Evolutionary conservation across 2,329 filamentous ascomycete species (phyloP).

Genomic region (Clonostachys sp.): DNA sequence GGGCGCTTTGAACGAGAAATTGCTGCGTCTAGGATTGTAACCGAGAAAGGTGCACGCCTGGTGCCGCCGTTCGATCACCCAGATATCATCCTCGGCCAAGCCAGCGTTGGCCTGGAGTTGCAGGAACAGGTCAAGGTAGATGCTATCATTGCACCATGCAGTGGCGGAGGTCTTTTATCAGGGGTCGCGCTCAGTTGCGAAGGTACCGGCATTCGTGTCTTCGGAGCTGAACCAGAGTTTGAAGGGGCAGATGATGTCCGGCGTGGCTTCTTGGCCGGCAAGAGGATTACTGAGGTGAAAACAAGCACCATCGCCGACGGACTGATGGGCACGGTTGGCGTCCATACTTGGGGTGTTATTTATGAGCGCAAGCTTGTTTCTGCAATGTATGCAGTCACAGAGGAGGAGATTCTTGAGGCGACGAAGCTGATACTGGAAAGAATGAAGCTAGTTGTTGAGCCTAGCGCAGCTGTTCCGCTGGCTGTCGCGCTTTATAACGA

Average conservation of each 20-base stretch:
- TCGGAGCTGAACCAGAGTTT: slow-evolving; percentile 72
- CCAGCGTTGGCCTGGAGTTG: slow-evolving; percentile 71
- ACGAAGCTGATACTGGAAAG: slow-evolving; percentile 70
- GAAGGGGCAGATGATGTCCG: slow-evolving; percentile 73
- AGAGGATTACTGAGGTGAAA: slow-evolving; percentile 59
- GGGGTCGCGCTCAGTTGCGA: slow-evolving; percentile 68
- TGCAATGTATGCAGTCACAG: slow-evolving; percentile 62
- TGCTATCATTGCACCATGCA: slow-evolving; percentile 69
- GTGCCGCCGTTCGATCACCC: slow-evolving; percentile 82
- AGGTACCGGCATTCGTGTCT: slow-evolving; percentile 63
- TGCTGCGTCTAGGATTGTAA: slow-evolving; percentile 57
- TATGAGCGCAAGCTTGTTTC: slow-evolving; percentile 58
- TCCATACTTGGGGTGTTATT: slow-evolving; percentile 66
- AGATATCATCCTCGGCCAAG: slow-evolving; percentile 78
- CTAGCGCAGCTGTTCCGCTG: slow-evolving; percentile 68
- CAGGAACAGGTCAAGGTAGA: slow-evolving; percentile 57
- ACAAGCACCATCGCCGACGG: slow-evolving; percentile 78
- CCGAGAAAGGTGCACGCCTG: slow-evolving; percentile 62
- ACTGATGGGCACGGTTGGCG: slow-evolving; percentile 68
- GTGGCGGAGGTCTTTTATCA: slow-evolving; percentile 73
- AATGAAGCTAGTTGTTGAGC: slow-evolving; percentile 79
- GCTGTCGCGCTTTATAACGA: slow-evolving; percentile 74
- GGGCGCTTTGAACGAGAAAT: slow-evolving; percentile 71
- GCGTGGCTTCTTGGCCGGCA: slow-evolving; percentile 55
- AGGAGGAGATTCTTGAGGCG: slow-evolving; percentile 69